A percentile compares a stretch with the other conserved stretches of the same genome.
phyloP scores from a whole-genome alignment of 1,139 yeast genomes.

The Debaryomyces sp. region DNA sequence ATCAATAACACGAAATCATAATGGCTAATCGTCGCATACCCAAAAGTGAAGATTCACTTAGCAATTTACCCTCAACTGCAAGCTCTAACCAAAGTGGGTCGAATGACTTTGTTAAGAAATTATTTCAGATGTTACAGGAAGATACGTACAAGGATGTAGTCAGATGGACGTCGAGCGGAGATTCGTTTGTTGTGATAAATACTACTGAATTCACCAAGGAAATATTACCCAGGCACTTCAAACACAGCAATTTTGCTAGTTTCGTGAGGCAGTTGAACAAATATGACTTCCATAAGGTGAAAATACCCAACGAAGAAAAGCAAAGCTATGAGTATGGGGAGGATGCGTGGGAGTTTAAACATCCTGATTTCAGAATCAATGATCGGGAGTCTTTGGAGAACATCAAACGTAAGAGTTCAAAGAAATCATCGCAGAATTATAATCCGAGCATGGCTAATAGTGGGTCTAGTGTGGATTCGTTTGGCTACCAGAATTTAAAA shows the following conservation, averaged over 20 bases:
- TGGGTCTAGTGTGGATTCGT: slow-evolving; percentile 9
- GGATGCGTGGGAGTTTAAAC: slow-evolving; percentile 93
- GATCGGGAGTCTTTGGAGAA: slow-evolving; percentile 74
- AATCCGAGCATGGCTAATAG: slow-evolving; percentile 7
- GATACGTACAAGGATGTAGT: slow-evolving; percentile 73
- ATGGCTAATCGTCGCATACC: slow-evolving; percentile 8
- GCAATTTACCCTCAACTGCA: slow-evolving; percentile 19
- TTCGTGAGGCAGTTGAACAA: slow-evolving; percentile 94
- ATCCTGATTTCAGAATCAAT: slow-evolving; percentile 79
- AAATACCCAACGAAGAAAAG: slow-evolving; percentile 57
- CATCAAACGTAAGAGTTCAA: slow-evolving; percentile 70
- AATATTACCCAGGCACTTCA: slow-evolving; percentile 86
- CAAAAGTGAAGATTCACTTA: slow-evolving; percentile 12
- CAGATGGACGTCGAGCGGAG: slow-evolving; percentile 82
- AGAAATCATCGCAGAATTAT: slow-evolving; percentile 23
- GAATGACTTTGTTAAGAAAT: slow-evolving; percentile 75
- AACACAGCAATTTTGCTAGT: slow-evolving; percentile 90
- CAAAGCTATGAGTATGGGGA: slow-evolving; percentile 66
- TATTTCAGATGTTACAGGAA: slow-evolving; percentile 83
- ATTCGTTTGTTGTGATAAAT: slow-evolving; percentile 84
- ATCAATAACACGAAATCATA: background rate
- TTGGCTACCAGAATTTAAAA: slow-evolving; percentile 28
- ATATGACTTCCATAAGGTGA: slow-evolving; percentile 95
- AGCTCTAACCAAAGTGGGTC: slow-evolving; percentile 49
- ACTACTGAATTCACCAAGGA: slow-evolving; percentile 86